Evolutionary conservation across 1,284 basidiomycete species (phyloP).

Genomic region (Tilletiaria anomala): DNA sequence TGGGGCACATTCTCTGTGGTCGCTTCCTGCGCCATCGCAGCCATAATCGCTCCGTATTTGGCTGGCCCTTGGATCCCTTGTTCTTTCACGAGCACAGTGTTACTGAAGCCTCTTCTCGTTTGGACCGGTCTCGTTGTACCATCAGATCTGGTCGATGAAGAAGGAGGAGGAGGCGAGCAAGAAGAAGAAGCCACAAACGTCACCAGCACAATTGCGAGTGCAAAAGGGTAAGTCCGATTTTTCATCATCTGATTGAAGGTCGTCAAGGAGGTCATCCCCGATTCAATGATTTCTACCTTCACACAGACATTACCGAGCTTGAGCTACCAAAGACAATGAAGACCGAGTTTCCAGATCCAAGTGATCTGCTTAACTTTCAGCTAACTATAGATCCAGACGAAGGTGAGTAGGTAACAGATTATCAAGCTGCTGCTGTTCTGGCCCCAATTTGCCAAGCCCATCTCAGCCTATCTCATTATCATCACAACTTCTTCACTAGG

Average conservation of each 20-base stretch:
- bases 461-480: not conserved
- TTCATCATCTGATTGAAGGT: not conserved
- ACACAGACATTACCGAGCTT: conserved; percentile 91
- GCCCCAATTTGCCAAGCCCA: not conserved
- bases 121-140: too few relatives aligned
- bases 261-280: not conserved
- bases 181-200: conserved; percentile 54
- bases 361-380: conserved; percentile 87
- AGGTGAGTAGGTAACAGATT: conserved; percentile 46
- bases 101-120: too few relatives aligned
- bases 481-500: conserved; percentile 48
- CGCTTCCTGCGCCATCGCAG: too few relatives aligned
- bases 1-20: too few relatives aligned
- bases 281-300: too few relatives aligned
- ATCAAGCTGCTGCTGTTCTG: not conserved
- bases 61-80: too few relatives aligned
- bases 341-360: conserved; percentile 77
- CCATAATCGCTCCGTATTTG: too few relatives aligned
- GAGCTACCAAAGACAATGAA: conserved; percentile 92
- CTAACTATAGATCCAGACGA: conserved; percentile 93
- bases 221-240: conserved; percentile 65
- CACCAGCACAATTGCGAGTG: conserved; percentile 89
- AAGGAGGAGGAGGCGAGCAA: conserved; percentile 34
- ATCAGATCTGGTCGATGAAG: conserved; percentile 36
- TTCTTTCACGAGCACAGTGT: too few relatives aligned